phyloP scores from a whole-genome alignment of 2,329 filamentous ascomycete species.

The Zelopaecilomyces penicillatus region DNA sequence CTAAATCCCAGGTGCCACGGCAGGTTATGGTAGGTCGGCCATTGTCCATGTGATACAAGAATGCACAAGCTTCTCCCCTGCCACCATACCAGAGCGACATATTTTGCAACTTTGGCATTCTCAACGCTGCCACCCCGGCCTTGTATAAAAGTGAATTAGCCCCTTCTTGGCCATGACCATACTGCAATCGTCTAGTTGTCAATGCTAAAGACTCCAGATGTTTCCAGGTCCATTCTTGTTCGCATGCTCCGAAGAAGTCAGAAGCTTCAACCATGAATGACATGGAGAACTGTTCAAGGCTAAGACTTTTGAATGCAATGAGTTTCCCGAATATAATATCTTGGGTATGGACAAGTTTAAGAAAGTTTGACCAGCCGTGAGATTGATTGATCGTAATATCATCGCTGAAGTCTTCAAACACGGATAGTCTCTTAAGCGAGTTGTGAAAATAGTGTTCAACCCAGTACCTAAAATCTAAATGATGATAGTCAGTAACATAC shows the following conservation, averaged over 20 bases:
- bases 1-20: conserved; percentile 2
- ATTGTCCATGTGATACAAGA: neutral
- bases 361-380: neutral
- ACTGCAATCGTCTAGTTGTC: conserved; percentile 2
- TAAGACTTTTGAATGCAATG: conserved; percentile 5
- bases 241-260: conserved; percentile 5
- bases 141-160: neutral
- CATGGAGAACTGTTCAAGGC: conserved; percentile 7
- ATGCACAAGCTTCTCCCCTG: neutral
- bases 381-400: conserved; percentile 4
- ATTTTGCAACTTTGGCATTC: neutral
- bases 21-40: conserved; percentile 1
- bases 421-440: conserved; percentile 2
- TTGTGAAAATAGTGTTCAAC: neutral
- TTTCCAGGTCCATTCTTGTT: conserved; percentile 1
- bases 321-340: conserved; percentile 1
- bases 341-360: conserved; percentile 3
- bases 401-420: conserved; percentile 8
- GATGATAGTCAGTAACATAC: no score
- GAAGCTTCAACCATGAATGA: conserved; percentile 7
- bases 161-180: neutral
- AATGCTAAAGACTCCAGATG: neutral
- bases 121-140: neutral
- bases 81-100: conserved; percentile 1
- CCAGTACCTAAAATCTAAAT: no score